Conservation (phyloP, 2,329 filamentous ascomycete species). For the Diaporthe citriasiana region DNA sequence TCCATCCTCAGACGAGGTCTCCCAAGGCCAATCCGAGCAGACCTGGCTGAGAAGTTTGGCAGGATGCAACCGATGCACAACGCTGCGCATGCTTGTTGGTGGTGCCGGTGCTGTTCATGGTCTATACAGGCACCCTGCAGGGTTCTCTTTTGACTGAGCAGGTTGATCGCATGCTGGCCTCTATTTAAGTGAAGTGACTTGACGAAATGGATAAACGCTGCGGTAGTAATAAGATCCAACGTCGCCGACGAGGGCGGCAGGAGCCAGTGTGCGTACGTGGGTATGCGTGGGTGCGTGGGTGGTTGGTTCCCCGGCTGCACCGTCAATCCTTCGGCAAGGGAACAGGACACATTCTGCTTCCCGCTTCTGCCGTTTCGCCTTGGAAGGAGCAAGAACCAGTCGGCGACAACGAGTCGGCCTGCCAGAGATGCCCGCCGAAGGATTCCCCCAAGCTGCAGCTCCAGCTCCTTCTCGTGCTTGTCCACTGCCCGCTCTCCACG, state of each 20-base stretch:
- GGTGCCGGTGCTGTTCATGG: background rate
- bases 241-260: background rate
- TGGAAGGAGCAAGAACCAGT: constrained; percentile 26
- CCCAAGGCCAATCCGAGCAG: background rate
- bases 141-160: background rate
- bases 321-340: constrained; percentile 27
- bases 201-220: background rate
- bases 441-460: constrained; percentile 24
- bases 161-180: background rate
- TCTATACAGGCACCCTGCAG: constrained; percentile 6
- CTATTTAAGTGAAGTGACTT: background rate
- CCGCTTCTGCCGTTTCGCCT: constrained; percentile 1
- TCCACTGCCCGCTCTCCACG: background rate
- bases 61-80: constrained; percentile 19
- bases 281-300: background rate
- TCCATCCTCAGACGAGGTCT: constrained; percentile 19
- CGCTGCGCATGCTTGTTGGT: background rate
- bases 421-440: constrained; percentile 3
- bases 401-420: constrained; percentile 11
- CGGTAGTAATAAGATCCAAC: background rate
- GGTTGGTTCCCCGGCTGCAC: constrained; percentile 23
- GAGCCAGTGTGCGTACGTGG: background rate
- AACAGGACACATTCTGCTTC: background rate
- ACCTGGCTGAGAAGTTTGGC: constrained; percentile 37
- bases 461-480: constrained; percentile 2